Evolutionary conservation across 2,329 filamentous ascomycete genomes (phyloP).

Genomic region (Fusarium sp.): DNA sequence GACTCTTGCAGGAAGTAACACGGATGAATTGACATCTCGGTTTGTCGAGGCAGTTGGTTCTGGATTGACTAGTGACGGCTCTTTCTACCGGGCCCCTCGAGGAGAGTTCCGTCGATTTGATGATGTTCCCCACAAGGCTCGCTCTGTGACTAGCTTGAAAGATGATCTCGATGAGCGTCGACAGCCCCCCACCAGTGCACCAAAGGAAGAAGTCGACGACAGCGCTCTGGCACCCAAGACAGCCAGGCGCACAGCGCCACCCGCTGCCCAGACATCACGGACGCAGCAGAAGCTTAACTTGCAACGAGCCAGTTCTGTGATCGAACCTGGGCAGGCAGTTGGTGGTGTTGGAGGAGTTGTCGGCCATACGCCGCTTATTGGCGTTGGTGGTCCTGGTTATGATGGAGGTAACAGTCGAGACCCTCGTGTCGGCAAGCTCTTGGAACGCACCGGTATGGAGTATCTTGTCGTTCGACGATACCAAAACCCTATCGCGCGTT

Average conservation of each 20-base stretch:
- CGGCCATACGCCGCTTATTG: constrained; percentile 60
- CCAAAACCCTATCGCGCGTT: constrained; percentile 75
- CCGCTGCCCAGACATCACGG: constrained; percentile 68
- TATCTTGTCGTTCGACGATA: constrained; percentile 79
- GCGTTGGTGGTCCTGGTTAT: constrained; percentile 65
- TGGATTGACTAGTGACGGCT: constrained; percentile 61
- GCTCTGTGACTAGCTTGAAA: constrained; percentile 55
- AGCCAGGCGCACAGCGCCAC: constrained; percentile 54
- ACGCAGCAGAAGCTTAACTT: constrained; percentile 82
- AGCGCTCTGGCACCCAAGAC: constrained; percentile 61
- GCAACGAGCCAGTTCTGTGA: constrained; percentile 76
- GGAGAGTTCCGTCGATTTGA: constrained; percentile 48
- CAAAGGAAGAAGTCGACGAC: constrained; percentile 51
- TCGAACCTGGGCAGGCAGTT: constrained; percentile 69
- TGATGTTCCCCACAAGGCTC: constrained; percentile 53
- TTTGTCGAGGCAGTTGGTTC: constrained; percentile 66
- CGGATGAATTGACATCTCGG: constrained; percentile 67
- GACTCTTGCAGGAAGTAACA: constrained; percentile 48
- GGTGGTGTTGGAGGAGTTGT: constrained; percentile 52
- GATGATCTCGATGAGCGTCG: constrained; percentile 38
- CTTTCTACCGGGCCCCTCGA: constrained; percentile 59
- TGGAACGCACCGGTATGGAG: constrained; percentile 77
- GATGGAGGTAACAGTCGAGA: constrained; percentile 65
- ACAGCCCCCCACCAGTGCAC: constrained; percentile 33
- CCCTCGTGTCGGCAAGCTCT: constrained; percentile 70